Percentiles rank a stretch among this genome's conserved stretches.
These are phyloP conservation scores for Hypoxylon sp. DNA, from an alignment of 2,329 filamentous ascomycete species.

Conservation along the genomic window DNA sequence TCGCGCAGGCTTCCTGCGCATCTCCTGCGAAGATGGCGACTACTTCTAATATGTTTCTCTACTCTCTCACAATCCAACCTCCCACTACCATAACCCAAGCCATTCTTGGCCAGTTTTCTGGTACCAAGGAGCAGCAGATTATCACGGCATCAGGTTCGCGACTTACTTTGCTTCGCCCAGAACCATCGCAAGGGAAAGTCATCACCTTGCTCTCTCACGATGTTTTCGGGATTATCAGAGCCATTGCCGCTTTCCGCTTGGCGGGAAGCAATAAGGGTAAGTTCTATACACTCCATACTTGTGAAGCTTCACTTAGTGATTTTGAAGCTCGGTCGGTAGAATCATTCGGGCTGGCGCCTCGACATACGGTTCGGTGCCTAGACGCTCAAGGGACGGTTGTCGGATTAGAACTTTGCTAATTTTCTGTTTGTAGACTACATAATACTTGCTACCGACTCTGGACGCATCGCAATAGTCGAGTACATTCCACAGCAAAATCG, in stretches of 20 bases:
- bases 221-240: constrained; percentile 94
- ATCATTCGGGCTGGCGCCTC: constrained; percentile 45
- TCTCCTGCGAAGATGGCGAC: constrained; percentile 80
- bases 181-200: constrained; percentile 87
- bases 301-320: constrained; percentile 77
- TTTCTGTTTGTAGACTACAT: constrained; percentile 80
- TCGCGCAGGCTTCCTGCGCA: constrained; percentile 54
- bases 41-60: constrained; percentile 98
- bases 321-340: constrained; percentile 72
- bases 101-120: constrained; percentile 93
- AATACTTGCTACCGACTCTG: constrained; percentile 94
- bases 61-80: constrained; percentile 94
- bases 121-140: constrained; percentile 98
- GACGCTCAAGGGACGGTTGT: constrained; percentile 36
- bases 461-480: constrained; percentile 92
- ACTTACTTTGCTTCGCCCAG: constrained; percentile 87
- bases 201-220: constrained; percentile 90
- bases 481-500: constrained; percentile 88
- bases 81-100: constrained; percentile 91
- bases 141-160: constrained; percentile 92
- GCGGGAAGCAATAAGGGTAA: constrained; percentile 97
- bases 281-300: constrained; percentile 61
- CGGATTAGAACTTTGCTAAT: constrained; percentile 42
- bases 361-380: constrained; percentile 46
- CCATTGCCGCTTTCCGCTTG: constrained; percentile 88